Percentiles rank a stretch among this genome's conserved stretches.
Conservation (phyloP, 2,329 filamentous ascomycete genomes). For the Balansia obtecta region DNA sequence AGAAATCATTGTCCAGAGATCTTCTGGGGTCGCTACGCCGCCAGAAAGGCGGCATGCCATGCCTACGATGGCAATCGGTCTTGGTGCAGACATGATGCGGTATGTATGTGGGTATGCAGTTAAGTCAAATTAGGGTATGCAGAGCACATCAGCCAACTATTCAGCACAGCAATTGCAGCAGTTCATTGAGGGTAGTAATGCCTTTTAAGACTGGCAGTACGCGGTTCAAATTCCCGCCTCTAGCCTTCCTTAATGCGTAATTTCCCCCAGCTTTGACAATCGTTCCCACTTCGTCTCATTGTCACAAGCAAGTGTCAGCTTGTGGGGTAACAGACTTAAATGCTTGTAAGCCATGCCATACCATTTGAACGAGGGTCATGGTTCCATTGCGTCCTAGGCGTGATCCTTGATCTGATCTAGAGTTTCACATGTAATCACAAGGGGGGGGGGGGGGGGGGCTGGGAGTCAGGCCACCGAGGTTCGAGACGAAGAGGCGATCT, state of each 20-base stretch:
- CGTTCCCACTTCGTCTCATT: neutral
- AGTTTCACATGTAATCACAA: too few species aligned
- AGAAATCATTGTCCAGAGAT: slow-evolving; percentile 10
- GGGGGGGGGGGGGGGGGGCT: too few species aligned
- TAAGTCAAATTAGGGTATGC: neutral
- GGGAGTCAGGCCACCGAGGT: too few species aligned
- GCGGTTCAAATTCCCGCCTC: too few species aligned
- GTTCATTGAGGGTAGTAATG: neutral
- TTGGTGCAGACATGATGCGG: slow-evolving; percentile 1
- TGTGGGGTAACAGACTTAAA: neutral
- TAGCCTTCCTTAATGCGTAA: too few species aligned
- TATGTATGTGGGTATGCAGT: neutral
- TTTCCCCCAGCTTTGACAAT: too few species aligned
- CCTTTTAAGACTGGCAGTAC: neutral
- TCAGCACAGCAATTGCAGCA: neutral
- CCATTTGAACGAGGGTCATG: neutral
- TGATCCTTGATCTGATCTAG: too few species aligned
- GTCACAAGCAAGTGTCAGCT: neutral
- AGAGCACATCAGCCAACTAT: neutral
- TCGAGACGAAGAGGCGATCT: too few species aligned
- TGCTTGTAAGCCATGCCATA: neutral
- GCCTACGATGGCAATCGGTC: slow-evolving; percentile 12
- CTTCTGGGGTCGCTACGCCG: slow-evolving; percentile 8
- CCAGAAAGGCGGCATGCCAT: slow-evolving; percentile 13
- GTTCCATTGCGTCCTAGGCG: too few species aligned